Evolutionary conservation across 345 rosid genomes (phyloP), one percentile per base, ranked within the genome.

Genomic region (Moringa oleifera): DNA sequence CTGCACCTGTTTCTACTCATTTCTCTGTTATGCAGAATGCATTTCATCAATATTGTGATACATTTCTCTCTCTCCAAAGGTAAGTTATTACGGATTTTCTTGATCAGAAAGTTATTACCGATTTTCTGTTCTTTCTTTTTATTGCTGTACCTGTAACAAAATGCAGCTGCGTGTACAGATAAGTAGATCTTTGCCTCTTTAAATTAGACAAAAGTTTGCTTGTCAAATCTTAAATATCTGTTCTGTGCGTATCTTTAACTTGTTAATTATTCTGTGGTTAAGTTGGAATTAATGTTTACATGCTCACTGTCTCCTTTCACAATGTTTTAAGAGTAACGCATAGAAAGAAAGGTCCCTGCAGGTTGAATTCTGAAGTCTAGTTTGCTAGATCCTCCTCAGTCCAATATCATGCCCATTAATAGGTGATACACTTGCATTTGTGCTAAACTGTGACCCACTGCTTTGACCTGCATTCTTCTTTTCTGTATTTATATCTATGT

Each of bases 41-140:
- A 20, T 79, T 86, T 75, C 66, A 74, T 64, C 86, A 71, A 47
- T 83, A 75, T 77, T 78, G 80, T 73, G 79, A 81, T 71, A 75
- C 70, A 53, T 81, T 68, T 68, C 60, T 80, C 49, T 71, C 60
- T 52, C 73, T 69, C 58, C 69, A 76, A 55, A 79, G 90, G 99
- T 84, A 78, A 68, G 75, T 58, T 55, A 62, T 57, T 64, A 67
- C 6, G 6, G 11, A 33, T 33, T 33, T 4, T 33, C 5, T 33
- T 33, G 5, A 33, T 33, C 28, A n/a, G n/a, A n/a, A n/a, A n/a
- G n/a, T n/a, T n/a, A n/a, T n/a, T n/a, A n/a, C n/a, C n/a, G n/a
- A n/a, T 57, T 64, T 61, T 54, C 57, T 21, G 58, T 56, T 57
- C 70, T 66, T 28, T 70, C 54, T 21, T 25, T 45, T 79, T 49